Evolutionary conservation across 495 filamentous ascomycete species (phyloP).

Genomic region (Talaromyces wortmannii): DNA sequence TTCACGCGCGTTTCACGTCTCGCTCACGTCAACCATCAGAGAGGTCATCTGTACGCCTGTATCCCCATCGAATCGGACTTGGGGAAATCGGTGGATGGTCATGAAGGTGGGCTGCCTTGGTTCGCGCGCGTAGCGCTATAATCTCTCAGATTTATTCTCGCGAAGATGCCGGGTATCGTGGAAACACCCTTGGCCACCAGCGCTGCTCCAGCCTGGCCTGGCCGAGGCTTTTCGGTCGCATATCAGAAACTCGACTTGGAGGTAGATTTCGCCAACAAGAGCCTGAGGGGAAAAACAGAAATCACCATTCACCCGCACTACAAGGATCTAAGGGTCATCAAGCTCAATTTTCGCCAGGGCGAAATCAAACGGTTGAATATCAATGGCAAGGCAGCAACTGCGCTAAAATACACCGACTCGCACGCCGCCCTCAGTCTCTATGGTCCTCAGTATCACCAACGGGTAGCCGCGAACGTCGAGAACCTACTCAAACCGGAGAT

Average conservation of each 20-base stretch:
- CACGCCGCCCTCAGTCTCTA: conserved; percentile 64
- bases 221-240: conserved; percentile 53
- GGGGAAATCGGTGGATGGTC: not conserved
- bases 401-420: conserved; percentile 61
- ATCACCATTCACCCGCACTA: conserved; percentile 68
- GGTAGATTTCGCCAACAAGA: conserved; percentile 70
- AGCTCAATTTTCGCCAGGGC: conserved; percentile 82
- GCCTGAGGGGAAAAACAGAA: conserved; percentile 70
- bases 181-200: conserved; percentile 19
- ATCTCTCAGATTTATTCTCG: conserved; percentile 11
- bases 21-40: not conserved
- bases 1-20: too few relatives aligned
- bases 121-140: conserved; percentile 5
- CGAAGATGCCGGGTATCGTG: conserved; percentile 39
- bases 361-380: conserved; percentile 63
- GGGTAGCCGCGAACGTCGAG: conserved; percentile 60
- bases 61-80: not conserved
- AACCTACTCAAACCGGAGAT: conserved; percentile 50
- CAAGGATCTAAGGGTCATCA: conserved; percentile 60
- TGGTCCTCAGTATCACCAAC: conserved; percentile 70
- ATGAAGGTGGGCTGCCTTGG: conserved; percentile 4
- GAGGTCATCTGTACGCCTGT: not conserved
- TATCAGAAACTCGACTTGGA: conserved; percentile 85
- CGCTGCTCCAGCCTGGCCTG: conserved; percentile 23
- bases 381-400: conserved; percentile 54